Percentiles rank a stretch among this genome's conserved stretches.
Evolutionary conservation across 352 stramenopile genomes (phyloP).

Genomic region (Globisporangium echinulatum): DNA sequence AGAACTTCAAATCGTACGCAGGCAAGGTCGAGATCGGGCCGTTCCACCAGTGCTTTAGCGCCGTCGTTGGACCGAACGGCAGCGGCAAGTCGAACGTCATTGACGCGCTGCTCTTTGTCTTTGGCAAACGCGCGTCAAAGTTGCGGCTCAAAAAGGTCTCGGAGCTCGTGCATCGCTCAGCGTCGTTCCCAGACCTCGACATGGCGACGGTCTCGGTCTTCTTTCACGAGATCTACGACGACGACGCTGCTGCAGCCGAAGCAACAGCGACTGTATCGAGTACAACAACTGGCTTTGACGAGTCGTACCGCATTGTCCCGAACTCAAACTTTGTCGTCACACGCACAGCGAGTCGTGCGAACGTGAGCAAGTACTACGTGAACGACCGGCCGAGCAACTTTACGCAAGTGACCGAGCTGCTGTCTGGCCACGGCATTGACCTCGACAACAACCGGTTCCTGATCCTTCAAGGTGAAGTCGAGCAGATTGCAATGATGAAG

Average conservation of each 20-base stretch:
- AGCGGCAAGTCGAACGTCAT: slow-evolving; percentile 99
- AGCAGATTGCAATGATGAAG: slow-evolving; percentile 99
- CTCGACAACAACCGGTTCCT: slow-evolving; percentile 99
- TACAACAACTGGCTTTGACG: slow-evolving; percentile 9
- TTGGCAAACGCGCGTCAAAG: slow-evolving; percentile 98
- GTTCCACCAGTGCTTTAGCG: slow-evolving; percentile 99
- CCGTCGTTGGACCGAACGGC: slow-evolving; percentile 98
- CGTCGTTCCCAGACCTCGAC: slow-evolving; percentile 85
- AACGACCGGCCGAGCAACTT: slow-evolving; percentile 92
- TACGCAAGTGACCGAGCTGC: slow-evolving; percentile 91
- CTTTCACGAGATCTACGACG: slow-evolving; percentile 96
- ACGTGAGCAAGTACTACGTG: slow-evolving; percentile 97
- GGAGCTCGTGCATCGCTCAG: slow-evolving; percentile 98
- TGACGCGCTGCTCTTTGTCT: slow-evolving; percentile 99
- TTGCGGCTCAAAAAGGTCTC: slow-evolving; percentile 93
- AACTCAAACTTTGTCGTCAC: slow-evolving; percentile 91
- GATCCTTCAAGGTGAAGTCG: slow-evolving; percentile 95
- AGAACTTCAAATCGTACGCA: slow-evolving; percentile 99
- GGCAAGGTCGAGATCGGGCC: slow-evolving; percentile 95
- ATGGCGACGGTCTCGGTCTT: slow-evolving; percentile 96
- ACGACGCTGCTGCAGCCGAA: slow-evolving; percentile 20
- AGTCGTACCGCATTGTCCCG: slow-evolving; percentile 92
- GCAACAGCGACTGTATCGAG: background rate
- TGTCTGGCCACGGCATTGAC: slow-evolving; percentile 96
- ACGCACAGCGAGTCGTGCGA: slow-evolving; percentile 91